These are phyloP conservation scores for Ceratocystis cubensis DNA, from an alignment of 2,329 filamentous ascomycete species.

Conservation along the genomic window DNA sequence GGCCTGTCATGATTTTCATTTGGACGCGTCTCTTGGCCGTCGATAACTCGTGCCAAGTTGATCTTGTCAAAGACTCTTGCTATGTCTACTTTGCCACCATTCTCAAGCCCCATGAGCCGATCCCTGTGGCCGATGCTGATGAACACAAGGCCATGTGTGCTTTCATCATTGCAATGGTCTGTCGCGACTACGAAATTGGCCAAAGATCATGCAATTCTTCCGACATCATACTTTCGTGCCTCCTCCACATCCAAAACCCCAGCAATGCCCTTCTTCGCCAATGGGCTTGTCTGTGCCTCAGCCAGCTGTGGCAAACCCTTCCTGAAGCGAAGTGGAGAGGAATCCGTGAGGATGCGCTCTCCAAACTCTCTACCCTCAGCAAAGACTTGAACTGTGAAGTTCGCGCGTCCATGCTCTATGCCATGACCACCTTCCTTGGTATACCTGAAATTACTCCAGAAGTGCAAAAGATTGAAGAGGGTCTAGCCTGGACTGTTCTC, in stretches of 20 bases:
- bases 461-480: conserved; percentile 81
- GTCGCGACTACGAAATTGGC: conserved; percentile 84
- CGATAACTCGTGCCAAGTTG: conserved; percentile 82
- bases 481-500: conserved; percentile 74
- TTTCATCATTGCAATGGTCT: conserved; percentile 94
- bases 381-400: conserved; percentile 87
- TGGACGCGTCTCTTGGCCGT: conserved; percentile 95
- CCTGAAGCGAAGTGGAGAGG: conserved; percentile 91
- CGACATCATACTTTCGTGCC: conserved; percentile 79
- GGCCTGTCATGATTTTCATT: conserved; percentile 98
- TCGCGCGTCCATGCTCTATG: conserved; percentile 81
- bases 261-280: conserved; percentile 83
- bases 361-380: conserved; percentile 65
- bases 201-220: conserved; percentile 84
- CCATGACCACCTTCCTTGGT: conserved; percentile 84
- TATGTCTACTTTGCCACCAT: conserved; percentile 96
- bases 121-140: conserved; percentile 75
- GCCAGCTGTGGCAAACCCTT: conserved; percentile 84
- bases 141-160: conserved; percentile 99
- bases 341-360: conserved; percentile 76
- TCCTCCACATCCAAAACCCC: conserved; percentile 69
- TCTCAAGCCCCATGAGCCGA: conserved; percentile 67
- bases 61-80: conserved; percentile 90
- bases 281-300: conserved; percentile 91
- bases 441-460: conserved; percentile 88